Conservation (phyloP, 1,284 basidiomycete species). For the Neotropicomus parvogracilis region DNA sequence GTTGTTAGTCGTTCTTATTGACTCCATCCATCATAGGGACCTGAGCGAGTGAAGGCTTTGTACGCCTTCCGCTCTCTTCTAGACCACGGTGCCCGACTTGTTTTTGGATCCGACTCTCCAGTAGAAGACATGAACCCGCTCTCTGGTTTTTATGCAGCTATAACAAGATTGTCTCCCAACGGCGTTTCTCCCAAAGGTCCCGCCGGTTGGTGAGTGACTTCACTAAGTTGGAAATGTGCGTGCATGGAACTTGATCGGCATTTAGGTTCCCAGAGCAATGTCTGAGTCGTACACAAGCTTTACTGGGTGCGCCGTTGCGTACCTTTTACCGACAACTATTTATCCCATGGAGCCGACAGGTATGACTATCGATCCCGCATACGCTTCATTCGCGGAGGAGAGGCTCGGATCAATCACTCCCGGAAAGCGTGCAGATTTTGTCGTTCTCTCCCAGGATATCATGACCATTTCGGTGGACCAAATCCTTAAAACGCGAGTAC, state of each 20-base stretch:
- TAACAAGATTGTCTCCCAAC: constrained; percentile 64
- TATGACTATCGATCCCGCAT: constrained; percentile 86
- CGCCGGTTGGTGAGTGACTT: constrained; percentile 62
- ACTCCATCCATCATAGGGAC: constrained; percentile 67
- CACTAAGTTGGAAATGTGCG: no score
- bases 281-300: constrained; percentile 73
- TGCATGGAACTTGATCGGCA: no score
- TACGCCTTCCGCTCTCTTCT: constrained; percentile 95
- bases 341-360: no score
- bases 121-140: constrained; percentile 81
- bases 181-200: constrained; percentile 81
- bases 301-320: no score
- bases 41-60: constrained; percentile 76
- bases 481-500: constrained; percentile 53
- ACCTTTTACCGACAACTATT: no score
- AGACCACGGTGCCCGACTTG: constrained; percentile 68
- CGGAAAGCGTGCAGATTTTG: constrained; percentile 85
- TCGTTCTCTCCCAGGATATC: constrained; percentile 77
- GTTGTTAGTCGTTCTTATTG: no score
- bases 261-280: constrained; percentile 68
- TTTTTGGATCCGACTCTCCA: constrained; percentile 86
- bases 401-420: constrained; percentile 62
- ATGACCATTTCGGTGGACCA: constrained; percentile 60
- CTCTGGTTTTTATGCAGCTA: constrained; percentile 83
- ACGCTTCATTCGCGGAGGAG: constrained; percentile 78